A percentile compares a stretch with the other conserved stretches of the same genome.
phyloP scores from a whole-genome alignment of 179 eudicot species.

The Carnegiea gigantea region DNA sequence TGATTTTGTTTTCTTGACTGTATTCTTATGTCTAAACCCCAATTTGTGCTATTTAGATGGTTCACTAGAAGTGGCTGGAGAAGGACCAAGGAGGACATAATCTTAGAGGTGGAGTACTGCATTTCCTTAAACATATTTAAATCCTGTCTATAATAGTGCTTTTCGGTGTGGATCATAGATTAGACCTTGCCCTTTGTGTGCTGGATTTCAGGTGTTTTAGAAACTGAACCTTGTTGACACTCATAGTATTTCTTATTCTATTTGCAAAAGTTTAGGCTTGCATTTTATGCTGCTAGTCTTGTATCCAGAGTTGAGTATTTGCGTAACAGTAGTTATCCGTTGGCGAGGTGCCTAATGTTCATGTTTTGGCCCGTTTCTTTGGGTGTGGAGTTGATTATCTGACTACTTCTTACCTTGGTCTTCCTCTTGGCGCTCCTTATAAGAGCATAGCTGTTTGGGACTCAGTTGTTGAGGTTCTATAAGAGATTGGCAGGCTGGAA shows the following conservation, averaged over 20 bases:
- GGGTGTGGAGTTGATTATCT: too few relatives aligned
- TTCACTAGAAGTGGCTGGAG: conserved; percentile 90
- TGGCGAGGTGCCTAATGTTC: too few relatives aligned
- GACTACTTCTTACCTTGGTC: too few relatives aligned
- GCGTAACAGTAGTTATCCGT: background rate
- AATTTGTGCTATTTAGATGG: conserved; percentile 48
- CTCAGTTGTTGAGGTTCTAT: too few relatives aligned
- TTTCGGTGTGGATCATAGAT: background rate
- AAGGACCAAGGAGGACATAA: conserved; percentile 88
- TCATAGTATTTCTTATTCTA: background rate
- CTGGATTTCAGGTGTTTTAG: background rate
- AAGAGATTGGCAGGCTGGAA: too few relatives aligned
- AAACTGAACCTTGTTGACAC: background rate
- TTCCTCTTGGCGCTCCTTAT: too few relatives aligned
- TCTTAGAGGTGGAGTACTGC: conserved; percentile 61
- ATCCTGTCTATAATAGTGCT: background rate
- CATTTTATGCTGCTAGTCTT: background rate
- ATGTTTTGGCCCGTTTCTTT: too few relatives aligned
- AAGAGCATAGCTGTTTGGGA: too few relatives aligned
- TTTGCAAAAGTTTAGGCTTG: background rate
- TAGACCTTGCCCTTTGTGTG: background rate
- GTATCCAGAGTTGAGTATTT: background rate
- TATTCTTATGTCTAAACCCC: background rate
- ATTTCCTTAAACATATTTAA: background rate
- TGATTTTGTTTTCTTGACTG: background rate